Evolutionary conservation across 257 asterid genomes (phyloP).

Genomic region (Asclepias syriaca): DNA sequence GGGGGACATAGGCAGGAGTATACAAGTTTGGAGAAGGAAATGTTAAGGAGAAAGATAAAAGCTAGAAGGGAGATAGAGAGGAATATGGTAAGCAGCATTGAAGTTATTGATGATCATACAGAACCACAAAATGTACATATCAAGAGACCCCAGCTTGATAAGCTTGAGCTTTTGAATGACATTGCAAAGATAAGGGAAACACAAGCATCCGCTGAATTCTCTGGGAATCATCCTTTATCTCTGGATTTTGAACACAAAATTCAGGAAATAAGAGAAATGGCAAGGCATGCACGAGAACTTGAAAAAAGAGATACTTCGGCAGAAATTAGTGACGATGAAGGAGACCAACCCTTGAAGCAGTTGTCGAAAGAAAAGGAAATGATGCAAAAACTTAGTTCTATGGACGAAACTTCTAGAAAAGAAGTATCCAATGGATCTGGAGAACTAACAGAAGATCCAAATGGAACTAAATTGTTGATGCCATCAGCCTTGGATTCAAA

Average conservation of each 20-base stretch:
- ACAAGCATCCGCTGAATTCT: conserved; percentile 16
- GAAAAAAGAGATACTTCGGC: conserved; percentile 38
- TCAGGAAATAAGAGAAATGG: conserved; percentile 70
- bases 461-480: conserved; percentile 22
- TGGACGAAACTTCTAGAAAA: conserved; percentile 19
- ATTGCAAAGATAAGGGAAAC: conserved; percentile 42
- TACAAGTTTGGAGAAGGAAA: conserved; percentile 68
- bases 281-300: conserved; percentile 57
- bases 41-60: conserved; percentile 65
- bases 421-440: conserved; percentile 22
- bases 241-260: conserved; percentile 41
- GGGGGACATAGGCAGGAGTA: conserved; percentile 30
- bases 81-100: conserved; percentile 49
- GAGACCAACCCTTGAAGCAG: conserved; percentile 25
- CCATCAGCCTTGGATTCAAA: conserved; percentile 16
- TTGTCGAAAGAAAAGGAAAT: conserved; percentile 19
- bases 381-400: conserved; percentile 9
- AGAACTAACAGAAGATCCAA: conserved; percentile 19
- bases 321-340: conserved; percentile 28
- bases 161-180: conserved; percentile 48
- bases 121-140: conserved; percentile 29
- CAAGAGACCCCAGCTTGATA: conserved; percentile 68
- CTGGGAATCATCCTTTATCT: conserved; percentile 17
- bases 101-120: conserved; percentile 45
- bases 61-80: conserved; percentile 52